These are phyloP conservation scores for Kodamaea fukazawae DNA, from an alignment of 805 yeast genomes.

Conservation along the genomic window DNA sequence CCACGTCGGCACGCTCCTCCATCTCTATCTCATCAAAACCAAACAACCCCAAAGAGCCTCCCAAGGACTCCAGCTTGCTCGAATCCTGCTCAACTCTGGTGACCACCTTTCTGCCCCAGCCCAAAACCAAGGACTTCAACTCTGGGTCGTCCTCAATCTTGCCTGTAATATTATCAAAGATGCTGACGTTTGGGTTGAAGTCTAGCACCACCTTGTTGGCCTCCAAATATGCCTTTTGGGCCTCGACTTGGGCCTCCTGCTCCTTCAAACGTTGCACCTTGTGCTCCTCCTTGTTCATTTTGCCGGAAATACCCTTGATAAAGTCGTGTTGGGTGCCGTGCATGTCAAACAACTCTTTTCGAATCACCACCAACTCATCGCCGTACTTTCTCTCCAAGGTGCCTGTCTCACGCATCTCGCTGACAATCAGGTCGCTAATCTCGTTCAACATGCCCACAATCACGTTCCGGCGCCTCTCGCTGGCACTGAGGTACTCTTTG, in stretches of 20 bases:
- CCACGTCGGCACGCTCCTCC: conserved; percentile 5
- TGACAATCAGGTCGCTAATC: conserved; percentile 28
- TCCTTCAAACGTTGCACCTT: conserved; percentile 3
- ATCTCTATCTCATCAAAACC: conserved; percentile 8
- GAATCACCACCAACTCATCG: conserved; percentile 18
- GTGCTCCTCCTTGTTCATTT: conserved; percentile 7
- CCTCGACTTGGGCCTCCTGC: conserved; percentile 5
- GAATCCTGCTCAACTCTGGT: conserved; percentile 1
- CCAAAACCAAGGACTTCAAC: conserved; percentile 11
- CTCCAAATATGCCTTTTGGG: conserved; percentile 5
- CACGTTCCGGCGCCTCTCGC: conserved; percentile 24
- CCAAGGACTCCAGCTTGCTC: conserved; percentile 1
- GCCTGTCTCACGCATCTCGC: conserved; percentile 17
- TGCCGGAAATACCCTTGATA: conserved; percentile 9
- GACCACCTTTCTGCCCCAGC: conserved; percentile 23
- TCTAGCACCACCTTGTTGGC: conserved; percentile 14
- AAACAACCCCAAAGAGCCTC: conserved; percentile 23
- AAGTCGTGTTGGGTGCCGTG: conserved; percentile 18
- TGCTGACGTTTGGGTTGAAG: conserved; percentile 13
- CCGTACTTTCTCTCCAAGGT: conserved; percentile 24
- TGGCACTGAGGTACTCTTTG: conserved; percentile 10
- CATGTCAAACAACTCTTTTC: conserved; percentile 29
- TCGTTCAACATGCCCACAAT: conserved; percentile 31
- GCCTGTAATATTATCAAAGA: conserved; percentile 14
- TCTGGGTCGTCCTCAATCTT: conserved; percentile 13